phyloP scores from a whole-genome alignment of 306 rosid species.

The Cucumis sativus region Cucumber_9930_V3 NC_026660.2:27402001-27402500 shows the following conservation, averaged over 20 bases:
- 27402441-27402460: not conserved
- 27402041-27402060: not conserved
- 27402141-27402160: not conserved
- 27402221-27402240: not conserved
- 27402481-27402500: not conserved
- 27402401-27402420: not conserved
- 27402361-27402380: not conserved
- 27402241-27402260: not conserved
- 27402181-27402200: not conserved
- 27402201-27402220: not conserved
- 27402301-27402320: not conserved
- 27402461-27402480: not conserved
- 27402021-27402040: not conserved
- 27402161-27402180: not conserved
- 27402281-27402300: not conserved
- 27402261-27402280: not conserved
- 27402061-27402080: not conserved
- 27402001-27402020: constrained; percentile 68
- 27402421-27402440: not conserved
- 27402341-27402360: not conserved
- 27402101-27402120: not conserved
- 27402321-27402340: not conserved
- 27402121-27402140: not conserved
- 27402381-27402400: not conserved
- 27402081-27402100: not conserved